A percentile compares a stretch with the other conserved stretches of the same genome.
Evolutionary conservation across 495 filamentous ascomycete genomes (phyloP).

Genomic region (Glarea lozoyensis): DNA sequence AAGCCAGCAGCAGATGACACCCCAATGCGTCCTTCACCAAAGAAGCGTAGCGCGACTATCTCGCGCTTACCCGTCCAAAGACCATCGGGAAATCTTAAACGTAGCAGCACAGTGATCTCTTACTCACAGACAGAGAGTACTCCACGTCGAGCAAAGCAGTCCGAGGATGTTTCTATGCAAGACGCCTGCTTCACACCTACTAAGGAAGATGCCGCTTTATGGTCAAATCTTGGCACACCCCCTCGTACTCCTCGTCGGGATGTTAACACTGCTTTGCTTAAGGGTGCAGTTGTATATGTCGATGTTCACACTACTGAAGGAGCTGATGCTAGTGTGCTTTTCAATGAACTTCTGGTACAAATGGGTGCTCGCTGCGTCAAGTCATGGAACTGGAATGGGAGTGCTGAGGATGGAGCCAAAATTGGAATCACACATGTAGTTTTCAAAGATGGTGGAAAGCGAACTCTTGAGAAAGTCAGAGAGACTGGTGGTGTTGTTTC

Average conservation of each 20-base stretch:
- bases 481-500: conserved; percentile 65
- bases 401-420: conserved; percentile 29
- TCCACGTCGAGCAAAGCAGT: background rate
- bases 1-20: conserved; percentile 54
- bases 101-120: conserved; percentile 34
- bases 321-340: conserved; percentile 75
- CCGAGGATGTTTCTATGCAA: conserved; percentile 17
- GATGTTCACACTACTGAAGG: conserved; percentile 91
- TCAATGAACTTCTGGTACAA: conserved; percentile 68
- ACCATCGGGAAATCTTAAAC: conserved; percentile 20
- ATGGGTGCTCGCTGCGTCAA: conserved; percentile 84
- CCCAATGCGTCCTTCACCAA: conserved; percentile 17
- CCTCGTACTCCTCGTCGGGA: conserved; percentile 43
- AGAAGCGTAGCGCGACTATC: conserved; percentile 31
- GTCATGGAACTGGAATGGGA: conserved; percentile 77
- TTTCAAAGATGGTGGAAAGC: conserved; percentile 84
- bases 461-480: conserved; percentile 80
- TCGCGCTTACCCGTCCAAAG: conserved; percentile 35
- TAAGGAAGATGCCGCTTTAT: conserved; percentile 19
- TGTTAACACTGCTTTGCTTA: conserved; percentile 42
- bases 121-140: conserved; percentile 23
- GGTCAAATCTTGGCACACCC: conserved; percentile 45
- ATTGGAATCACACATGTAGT: conserved; percentile 91
- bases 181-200: conserved; percentile 12
- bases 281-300: conserved; percentile 76